Evolutionary conservation across 805 yeast species (phyloP), one percentile per base, ranked within the genome.

Genomic region (Starmera dryadoides): DNA sequence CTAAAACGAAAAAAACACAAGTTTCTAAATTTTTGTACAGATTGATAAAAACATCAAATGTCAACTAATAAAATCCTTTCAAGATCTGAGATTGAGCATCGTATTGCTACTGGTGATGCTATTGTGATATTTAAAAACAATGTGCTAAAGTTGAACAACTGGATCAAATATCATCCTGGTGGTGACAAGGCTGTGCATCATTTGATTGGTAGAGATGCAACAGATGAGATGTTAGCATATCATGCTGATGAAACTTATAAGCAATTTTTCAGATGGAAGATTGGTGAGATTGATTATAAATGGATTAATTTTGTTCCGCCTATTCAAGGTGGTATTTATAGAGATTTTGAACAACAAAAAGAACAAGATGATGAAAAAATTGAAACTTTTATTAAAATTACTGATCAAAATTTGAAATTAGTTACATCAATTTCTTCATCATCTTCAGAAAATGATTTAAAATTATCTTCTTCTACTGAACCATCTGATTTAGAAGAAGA

Each of bases 301-400:
- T 87, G 96, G 96, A 66, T 66, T 38, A 83, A 85, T 59, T 60
- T 87, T 57, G 56, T 84, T 26, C 96, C 96, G 4, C 96, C 96
- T 2, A 85, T 87, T 45, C 95, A 86, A 60, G 95, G 95, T 12
- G 95, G 86, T 1, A 43, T 41, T 19, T 79, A 63, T 52, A 52
- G 64, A 17, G 49, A 57, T 1, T 39, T 56, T 15, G 61, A 56
- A 23, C 59, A 63, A 39, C 51, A 53, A 41, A 37, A 40, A 19
- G 29, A n/a, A 7, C 38, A 36, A 9, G 26, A 14, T 20, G 23
- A n/a, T n/a, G n/a, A n/a, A n/a, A n/a, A n/a, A n/a, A n/a, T n/a
- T n/a, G n/a, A n/a, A n/a, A n/a, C n/a, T n/a, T n/a, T n/a, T n/a
- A n/a, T n/a, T n/a, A n/a, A n/a, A n/a, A 30, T 15, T 15, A 11